Percentiles rank a stretch among this genome's conserved stretches.
These are phyloP conservation scores for Fomitopsis pinicola DNA, from an alignment of 1,284 basidiomycete species.

Conservation along the genomic window DNA sequence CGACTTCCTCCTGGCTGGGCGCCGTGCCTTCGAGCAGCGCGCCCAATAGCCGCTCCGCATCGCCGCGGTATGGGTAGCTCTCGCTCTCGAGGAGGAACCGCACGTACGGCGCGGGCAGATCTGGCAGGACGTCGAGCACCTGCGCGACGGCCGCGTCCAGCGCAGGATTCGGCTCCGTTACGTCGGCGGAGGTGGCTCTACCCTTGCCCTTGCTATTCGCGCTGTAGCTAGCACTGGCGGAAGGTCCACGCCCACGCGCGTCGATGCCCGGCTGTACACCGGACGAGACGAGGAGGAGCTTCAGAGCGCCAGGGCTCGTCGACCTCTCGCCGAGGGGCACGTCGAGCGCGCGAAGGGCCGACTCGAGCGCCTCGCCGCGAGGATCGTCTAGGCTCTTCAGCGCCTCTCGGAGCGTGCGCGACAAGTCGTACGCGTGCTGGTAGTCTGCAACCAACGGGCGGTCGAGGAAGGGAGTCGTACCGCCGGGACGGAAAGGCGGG, in stretches of 20 bases:
- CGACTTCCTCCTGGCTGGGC: conserved; percentile 37
- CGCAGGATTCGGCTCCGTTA: conserved; percentile 30
- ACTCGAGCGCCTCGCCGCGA: conserved; percentile 52
- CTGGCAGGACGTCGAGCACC: conserved; percentile 69
- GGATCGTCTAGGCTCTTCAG: conserved; percentile 50
- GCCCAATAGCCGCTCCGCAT: conserved; percentile 57
- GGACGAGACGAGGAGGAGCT: conserved; percentile 55
- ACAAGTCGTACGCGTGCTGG: conserved; percentile 59
- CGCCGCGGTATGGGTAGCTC: conserved; percentile 42
- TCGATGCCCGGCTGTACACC: conserved; percentile 47
- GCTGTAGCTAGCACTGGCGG: conserved; percentile 16
- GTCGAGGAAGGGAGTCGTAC: conserved; percentile 55
- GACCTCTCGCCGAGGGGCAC: conserved; percentile 6
- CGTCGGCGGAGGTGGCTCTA: conserved; percentile 2
- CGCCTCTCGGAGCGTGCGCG: conserved; percentile 41
- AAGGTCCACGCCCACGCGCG: conserved; percentile 26
- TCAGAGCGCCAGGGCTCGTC: conserved; percentile 50
- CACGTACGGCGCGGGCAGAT: conserved; percentile 51
- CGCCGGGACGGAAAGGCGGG: conserved; percentile 25
- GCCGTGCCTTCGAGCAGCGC: conserved; percentile 71
- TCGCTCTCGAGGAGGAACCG: conserved; percentile 48
- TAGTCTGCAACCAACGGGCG: conserved; percentile 65
- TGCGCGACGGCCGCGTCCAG: conserved; percentile 57
- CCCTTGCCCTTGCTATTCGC: conserved; percentile 41
- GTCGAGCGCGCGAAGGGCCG: conserved; percentile 39